Percentiles rank a stretch among this genome's conserved stretches.
phyloP scores from a whole-genome alignment of 75 land plant species.

The Selaginella moellendorffii region DNA sequence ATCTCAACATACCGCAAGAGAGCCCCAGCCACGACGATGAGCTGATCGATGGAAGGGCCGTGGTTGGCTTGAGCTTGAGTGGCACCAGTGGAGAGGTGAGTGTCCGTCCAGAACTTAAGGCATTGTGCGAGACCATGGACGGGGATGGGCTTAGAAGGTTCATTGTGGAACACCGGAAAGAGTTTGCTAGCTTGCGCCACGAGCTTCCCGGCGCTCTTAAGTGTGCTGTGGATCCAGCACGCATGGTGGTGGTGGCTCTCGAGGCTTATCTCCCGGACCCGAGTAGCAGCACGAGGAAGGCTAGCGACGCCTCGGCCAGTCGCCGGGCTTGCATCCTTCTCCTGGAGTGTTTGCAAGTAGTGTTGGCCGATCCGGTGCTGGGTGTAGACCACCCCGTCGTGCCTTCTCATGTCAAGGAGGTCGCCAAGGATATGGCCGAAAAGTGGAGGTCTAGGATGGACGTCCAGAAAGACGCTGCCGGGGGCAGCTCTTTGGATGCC shows the following conservation, averaged over 20 bases:
- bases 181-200: slow-evolving; percentile 26
- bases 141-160: slow-evolving; percentile 36
- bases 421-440: slow-evolving; percentile 45
- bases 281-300: slow-evolving; percentile 22
- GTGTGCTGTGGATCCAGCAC: slow-evolving; percentile 47
- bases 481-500: slow-evolving; percentile 16
- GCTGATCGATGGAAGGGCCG: not conserved
- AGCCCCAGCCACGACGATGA: not conserved
- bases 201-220: slow-evolving; percentile 32
- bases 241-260: slow-evolving; percentile 43
- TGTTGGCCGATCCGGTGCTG: slow-evolving; percentile 46
- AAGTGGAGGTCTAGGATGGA: slow-evolving; percentile 52
- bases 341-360: slow-evolving; percentile 43
- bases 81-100: too few relatives aligned
- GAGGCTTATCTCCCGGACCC: slow-evolving; percentile 35
- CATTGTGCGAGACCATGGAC: slow-evolving; percentile 48
- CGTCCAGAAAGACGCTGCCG: slow-evolving; percentile 16
- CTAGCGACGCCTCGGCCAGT: not conserved
- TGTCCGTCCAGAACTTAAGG: slow-evolving; percentile 10
- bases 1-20: not conserved
- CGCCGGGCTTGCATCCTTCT: slow-evolving; percentile 58
- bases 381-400: slow-evolving; percentile 22
- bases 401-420: slow-evolving; percentile 17
- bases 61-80: too few relatives aligned
- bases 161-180: slow-evolving; percentile 38